Evolutionary conservation across 2,329 filamentous ascomycete genomes (phyloP).

Genomic region (Sclerotiophoma versabilis): DNA sequence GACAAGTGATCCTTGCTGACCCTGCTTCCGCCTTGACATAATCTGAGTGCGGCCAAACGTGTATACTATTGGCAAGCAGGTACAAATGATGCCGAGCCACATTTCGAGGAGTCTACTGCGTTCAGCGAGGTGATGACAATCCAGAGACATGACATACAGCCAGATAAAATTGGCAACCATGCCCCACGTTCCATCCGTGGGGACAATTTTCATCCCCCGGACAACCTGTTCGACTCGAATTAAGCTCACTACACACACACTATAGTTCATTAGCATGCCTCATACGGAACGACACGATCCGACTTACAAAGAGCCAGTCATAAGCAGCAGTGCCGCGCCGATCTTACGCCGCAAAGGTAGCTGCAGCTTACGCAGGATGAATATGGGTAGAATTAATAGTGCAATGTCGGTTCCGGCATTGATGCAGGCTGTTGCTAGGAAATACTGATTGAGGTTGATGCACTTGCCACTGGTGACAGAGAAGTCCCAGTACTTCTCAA

Average conservation of each 20-base stretch:
- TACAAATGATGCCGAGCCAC: conserved; percentile 28
- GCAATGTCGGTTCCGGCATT: conserved; percentile 23
- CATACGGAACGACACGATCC: no score
- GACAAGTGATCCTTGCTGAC: not conserved
- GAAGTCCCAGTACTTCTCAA: conserved; percentile 27
- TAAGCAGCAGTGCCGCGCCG: conserved; percentile 22
- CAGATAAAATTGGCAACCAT: conserved; percentile 27
- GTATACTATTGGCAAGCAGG: conserved; percentile 23
- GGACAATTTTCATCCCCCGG: conserved; percentile 9
- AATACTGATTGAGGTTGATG: conserved; percentile 20
- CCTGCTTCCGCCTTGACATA: not conserved
- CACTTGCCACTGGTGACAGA: conserved; percentile 20
- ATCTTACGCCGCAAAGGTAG: conserved; percentile 24
- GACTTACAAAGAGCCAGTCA: conserved; percentile 28
- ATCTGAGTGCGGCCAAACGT: conserved; percentile 13
- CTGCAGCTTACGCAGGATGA: conserved; percentile 28
- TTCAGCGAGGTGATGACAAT: not conserved
- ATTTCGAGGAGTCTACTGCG: conserved; percentile 18
- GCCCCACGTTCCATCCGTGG: conserved; percentile 22
- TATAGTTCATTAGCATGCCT: conserved; percentile 3
- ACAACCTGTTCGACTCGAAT: conserved; percentile 21
- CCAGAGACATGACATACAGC: conserved; percentile 12
- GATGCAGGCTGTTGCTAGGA: conserved; percentile 22
- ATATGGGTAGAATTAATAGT: conserved; percentile 26
- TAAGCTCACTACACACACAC: conserved; percentile 25